Conservation (phyloP, 768 basidiomycete species). For the Suillus occidentalis region DNA sequence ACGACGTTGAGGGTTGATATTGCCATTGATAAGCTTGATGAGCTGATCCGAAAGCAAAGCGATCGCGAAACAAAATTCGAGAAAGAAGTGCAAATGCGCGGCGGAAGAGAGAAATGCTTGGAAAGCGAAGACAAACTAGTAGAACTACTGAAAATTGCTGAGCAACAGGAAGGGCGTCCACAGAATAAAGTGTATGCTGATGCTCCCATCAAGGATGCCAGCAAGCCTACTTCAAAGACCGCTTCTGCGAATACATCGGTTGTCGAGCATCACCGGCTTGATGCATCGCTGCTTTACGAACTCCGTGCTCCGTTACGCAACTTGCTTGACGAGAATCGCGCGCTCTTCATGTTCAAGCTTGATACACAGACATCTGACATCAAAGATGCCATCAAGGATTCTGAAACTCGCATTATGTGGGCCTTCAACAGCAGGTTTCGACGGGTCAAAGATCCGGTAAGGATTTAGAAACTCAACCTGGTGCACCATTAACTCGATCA, state of each 20-base stretch:
- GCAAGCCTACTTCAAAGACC: neutral
- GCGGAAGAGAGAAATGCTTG: slow-evolving; percentile 34
- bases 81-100: slow-evolving; percentile 24
- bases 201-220: neutral
- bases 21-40: slow-evolving; percentile 15
- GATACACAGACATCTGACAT: neutral
- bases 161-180: neutral
- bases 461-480: neutral
- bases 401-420: neutral
- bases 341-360: neutral
- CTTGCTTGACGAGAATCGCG: neutral
- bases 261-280: neutral
- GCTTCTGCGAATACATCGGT: neutral
- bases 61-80: slow-evolving; percentile 26
- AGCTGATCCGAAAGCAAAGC: slow-evolving; percentile 10
- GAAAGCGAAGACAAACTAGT: neutral
- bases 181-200: neutral
- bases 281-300: neutral
- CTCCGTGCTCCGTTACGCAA: neutral
- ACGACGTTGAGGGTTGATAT: slow-evolving; percentile 36
- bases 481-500: neutral
- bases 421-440: neutral
- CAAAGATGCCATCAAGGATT: neutral
- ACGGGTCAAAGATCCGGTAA: neutral
- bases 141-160: neutral